phyloP scores from a whole-genome alignment of 768 basidiomycete species.

The Vararia minispora region DNA sequence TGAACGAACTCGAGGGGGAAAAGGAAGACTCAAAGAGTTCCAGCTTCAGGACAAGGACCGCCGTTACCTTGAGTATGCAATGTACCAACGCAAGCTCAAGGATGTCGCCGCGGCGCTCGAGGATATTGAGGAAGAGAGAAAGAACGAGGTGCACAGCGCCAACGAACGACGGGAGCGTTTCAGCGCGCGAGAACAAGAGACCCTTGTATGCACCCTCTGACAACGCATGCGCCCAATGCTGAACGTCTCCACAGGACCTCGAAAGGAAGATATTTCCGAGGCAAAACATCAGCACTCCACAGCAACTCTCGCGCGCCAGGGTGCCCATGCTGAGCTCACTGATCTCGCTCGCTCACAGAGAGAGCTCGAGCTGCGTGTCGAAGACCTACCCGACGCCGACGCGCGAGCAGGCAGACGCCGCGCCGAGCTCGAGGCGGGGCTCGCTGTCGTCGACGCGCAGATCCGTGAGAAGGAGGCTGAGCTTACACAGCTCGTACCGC shows the following conservation, averaged over 20 bases:
- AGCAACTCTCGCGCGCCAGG: constrained; percentile 54
- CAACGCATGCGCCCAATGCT: not conserved
- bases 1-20: constrained; percentile 91
- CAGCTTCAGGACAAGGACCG: constrained; percentile 93
- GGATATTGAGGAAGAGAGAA: constrained; percentile 74
- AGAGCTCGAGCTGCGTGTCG: constrained; percentile 74
- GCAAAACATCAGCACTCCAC: constrained; percentile 65
- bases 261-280: constrained; percentile 63
- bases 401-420: constrained; percentile 55
- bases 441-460: constrained; percentile 44
- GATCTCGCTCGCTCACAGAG: constrained; percentile 80
- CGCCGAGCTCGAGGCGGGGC: constrained; percentile 52
- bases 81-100: constrained; percentile 84
- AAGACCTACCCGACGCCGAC: constrained; percentile 61
- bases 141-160: constrained; percentile 72
- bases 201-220: constrained; percentile 49
- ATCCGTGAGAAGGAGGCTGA: constrained; percentile 53
- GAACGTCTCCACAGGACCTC: constrained; percentile 38
- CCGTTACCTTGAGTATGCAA: constrained; percentile 87
- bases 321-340: constrained; percentile 72
- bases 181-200: constrained; percentile 73
- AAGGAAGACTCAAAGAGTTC: constrained; percentile 97
- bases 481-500: constrained; percentile 54
- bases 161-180: constrained; percentile 78
- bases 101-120: constrained; percentile 82